These are phyloP conservation scores for Clarireedia homoeocarpa DNA, from an alignment of 2,329 filamentous ascomycete genomes.

Conservation along the genomic window DNA sequence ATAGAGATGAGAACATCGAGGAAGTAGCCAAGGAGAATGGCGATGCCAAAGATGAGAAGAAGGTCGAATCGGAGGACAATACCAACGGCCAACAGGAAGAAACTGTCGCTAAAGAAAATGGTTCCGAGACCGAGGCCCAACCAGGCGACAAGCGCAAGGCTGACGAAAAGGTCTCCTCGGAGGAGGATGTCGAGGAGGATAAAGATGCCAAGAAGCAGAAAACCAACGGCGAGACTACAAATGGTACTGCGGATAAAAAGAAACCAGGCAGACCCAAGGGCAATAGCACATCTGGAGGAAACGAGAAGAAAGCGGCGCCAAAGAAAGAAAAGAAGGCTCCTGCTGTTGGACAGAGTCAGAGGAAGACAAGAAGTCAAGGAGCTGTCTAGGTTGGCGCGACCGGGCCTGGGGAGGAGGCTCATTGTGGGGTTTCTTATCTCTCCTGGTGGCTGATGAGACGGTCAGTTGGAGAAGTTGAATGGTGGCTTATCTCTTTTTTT, in stretches of 20 bases:
- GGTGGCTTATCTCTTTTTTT: too few relatives aligned
- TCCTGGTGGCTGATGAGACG: background rate
- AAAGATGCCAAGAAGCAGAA: conserved; percentile 19
- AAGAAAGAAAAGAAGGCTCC: conserved; percentile 27
- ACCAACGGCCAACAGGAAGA: conserved; percentile 8
- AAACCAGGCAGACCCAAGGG: conserved; percentile 23
- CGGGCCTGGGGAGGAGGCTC: background rate
- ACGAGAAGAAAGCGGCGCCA: conserved; percentile 8
- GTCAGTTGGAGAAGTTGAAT: background rate
- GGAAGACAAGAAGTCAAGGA: conserved; percentile 27
- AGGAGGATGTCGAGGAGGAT: conserved; percentile 15
- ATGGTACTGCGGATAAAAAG: conserved; percentile 19
- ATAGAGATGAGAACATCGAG: conserved; percentile 1
- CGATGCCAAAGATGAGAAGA: conserved; percentile 32
- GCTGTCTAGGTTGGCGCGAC: background rate
- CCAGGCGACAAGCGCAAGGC: conserved; percentile 24
- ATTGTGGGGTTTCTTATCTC: background rate
- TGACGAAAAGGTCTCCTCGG: conserved; percentile 18
- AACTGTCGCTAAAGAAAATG: conserved; percentile 9
- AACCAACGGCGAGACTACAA: background rate
- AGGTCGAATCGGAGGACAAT: conserved; percentile 16
- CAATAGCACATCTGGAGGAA: background rate
- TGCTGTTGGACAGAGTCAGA: conserved; percentile 19
- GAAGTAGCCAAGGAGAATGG: conserved; percentile 17
- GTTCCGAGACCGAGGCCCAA: conserved; percentile 10